Evolutionary conservation across 441 rosid species (phyloP).

Genomic region (Iberis amara): DNA sequence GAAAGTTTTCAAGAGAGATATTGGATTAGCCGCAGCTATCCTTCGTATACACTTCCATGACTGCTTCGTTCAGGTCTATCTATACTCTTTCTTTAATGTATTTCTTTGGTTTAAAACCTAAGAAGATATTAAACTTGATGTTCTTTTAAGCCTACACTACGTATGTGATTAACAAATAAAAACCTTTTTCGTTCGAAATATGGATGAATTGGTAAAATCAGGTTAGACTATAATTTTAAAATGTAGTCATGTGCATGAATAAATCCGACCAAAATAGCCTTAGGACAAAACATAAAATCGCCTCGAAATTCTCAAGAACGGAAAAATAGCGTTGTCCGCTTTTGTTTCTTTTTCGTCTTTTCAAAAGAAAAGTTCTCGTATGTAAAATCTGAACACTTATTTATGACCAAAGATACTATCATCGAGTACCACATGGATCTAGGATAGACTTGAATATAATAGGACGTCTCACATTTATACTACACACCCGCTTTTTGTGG

Average conservation of each 20-base stretch:
- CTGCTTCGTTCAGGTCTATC: constrained; percentile 71
- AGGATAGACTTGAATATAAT: constrained; percentile 12
- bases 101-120: background rate
- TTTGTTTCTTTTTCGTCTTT: background rate
- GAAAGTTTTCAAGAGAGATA: constrained; percentile 50
- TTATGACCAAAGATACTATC: too few relatives aligned
- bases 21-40: constrained; percentile 71
- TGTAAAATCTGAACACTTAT: too few relatives aligned
- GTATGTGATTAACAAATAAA: background rate
- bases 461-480: constrained; percentile 12
- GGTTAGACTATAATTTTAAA: too few relatives aligned
- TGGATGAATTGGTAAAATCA: too few relatives aligned
- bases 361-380: background rate
- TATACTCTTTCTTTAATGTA: background rate
- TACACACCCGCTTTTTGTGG: constrained; percentile 14
- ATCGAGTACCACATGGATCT: constrained; percentile 22
- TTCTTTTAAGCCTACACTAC: background rate
- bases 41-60: constrained; percentile 84
- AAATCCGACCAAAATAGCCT: constrained; percentile 12
- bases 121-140: background rate
- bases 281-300: too few relatives aligned
- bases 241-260: constrained; percentile 7
- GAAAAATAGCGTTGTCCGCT: background rate
- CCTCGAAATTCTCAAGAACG: constrained; percentile 9
- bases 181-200: too few relatives aligned